These are phyloP conservation scores for Silene conica DNA, from an alignment of 148 eudicot species.

Conservation along the genomic window DNA sequence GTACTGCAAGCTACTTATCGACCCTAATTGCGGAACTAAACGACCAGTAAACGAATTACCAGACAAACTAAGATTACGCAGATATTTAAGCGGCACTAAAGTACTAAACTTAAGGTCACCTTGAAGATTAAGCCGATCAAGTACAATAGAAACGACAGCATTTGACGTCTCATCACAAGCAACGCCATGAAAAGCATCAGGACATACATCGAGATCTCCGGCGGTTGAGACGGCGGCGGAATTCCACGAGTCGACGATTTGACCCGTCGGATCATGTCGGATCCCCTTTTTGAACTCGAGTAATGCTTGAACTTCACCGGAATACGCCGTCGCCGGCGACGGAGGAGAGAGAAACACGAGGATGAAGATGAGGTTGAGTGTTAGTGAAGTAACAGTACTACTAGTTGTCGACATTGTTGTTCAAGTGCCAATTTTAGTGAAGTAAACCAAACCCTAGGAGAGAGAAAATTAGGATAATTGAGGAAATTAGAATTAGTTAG, in stretches of 20 bases:
- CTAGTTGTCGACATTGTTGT: constrained; percentile 12
- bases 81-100: constrained; percentile 34
- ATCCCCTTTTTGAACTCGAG: constrained; percentile 91
- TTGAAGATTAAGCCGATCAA: constrained; percentile 41
- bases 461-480: constrained; percentile 9
- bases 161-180: constrained; percentile 34
- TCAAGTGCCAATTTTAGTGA: too few relatives aligned
- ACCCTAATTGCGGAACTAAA: constrained; percentile 62
- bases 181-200: constrained; percentile 56
- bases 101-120: constrained; percentile 77
- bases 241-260: constrained; percentile 47
- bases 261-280: constrained; percentile 43
- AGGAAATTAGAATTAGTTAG: not conserved
- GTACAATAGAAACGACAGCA: constrained; percentile 44
- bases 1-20: constrained; percentile 43
- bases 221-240: constrained; percentile 10
- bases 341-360: constrained; percentile 13
- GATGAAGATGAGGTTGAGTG: not conserved
- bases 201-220: constrained; percentile 45
- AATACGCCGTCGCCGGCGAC: constrained; percentile 25
- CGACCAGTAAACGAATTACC: constrained; percentile 66
- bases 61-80: constrained; percentile 49
- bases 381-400: not conserved
- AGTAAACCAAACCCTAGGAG: constrained; percentile 4
- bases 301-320: constrained; percentile 57